Evolutionary conservation across 2,329 filamentous ascomycete genomes (phyloP).

Genomic region (Ceratocystis diversiconidia): DNA sequence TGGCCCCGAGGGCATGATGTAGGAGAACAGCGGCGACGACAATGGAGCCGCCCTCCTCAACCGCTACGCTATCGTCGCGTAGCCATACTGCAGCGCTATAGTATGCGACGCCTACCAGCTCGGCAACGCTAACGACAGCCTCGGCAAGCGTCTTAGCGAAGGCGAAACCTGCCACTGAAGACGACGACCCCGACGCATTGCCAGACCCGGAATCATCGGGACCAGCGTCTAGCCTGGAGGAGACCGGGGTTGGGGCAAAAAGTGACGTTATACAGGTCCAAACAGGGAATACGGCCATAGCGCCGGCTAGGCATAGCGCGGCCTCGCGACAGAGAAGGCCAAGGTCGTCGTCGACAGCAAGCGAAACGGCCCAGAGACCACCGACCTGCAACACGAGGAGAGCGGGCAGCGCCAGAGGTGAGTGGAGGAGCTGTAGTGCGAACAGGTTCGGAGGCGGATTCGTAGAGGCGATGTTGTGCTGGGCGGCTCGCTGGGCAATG

Average conservation of each 20-base stretch:
- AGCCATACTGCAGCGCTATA: conserved; percentile 14
- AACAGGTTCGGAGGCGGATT: conserved; percentile 5
- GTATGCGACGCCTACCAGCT: conserved; percentile 15
- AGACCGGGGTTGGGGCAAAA: not conserved
- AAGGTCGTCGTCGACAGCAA: conserved; percentile 11
- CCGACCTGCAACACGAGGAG: conserved; percentile 11
- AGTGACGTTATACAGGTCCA: conserved; percentile 15
- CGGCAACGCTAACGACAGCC: conserved; percentile 10
- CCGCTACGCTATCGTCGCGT: conserved; percentile 14
- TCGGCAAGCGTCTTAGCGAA: not conserved
- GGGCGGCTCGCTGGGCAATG: conserved; percentile 14
- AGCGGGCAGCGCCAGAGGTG: conserved; percentile 13
- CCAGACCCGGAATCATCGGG: not conserved
- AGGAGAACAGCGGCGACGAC: conserved; percentile 10
- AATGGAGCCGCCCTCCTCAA: conserved; percentile 14
- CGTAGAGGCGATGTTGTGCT: not conserved
- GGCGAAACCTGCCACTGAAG: not conserved
- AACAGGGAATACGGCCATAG: conserved; percentile 15
- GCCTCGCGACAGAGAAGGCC: conserved; percentile 13
- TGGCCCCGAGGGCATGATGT: conserved; percentile 10
- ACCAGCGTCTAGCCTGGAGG: too few species aligned
- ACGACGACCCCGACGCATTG: not conserved
- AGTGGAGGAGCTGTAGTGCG: conserved; percentile 14
- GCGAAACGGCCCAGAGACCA: conserved; percentile 8
- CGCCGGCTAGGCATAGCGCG: conserved; percentile 12